A percentile compares a stretch with the other conserved stretches of the same genome.
phyloP scores from a whole-genome alignment of 1,284 basidiomycete genomes.

The Malassezia caprae region DNA sequence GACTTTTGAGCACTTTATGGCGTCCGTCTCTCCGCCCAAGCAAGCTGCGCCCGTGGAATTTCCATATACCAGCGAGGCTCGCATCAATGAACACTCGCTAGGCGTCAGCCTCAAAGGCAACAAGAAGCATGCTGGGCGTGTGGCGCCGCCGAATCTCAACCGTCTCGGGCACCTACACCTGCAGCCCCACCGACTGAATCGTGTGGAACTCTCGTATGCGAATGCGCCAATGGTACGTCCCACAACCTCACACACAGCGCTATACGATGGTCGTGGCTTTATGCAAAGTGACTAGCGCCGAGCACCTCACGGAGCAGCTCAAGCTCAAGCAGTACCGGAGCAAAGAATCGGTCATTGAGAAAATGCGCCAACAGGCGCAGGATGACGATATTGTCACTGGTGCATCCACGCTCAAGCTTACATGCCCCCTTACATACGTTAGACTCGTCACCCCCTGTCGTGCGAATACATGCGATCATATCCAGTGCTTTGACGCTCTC shows the following conservation, averaged over 20 bases:
- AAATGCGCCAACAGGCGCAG: constrained; percentile 29
- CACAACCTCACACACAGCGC: constrained; percentile 1
- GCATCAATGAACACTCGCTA: constrained; percentile 29
- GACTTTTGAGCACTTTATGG: constrained; percentile 29
- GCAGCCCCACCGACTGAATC: constrained; percentile 21
- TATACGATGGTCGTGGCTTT: constrained; percentile 28
- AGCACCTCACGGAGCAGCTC: constrained; percentile 28
- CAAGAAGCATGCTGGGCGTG: constrained; percentile 36
- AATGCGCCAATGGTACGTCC: constrained; percentile 22
- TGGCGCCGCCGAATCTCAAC: constrained; percentile 42
- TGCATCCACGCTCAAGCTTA: constrained; percentile 36
- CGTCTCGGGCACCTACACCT: constrained; percentile 25
- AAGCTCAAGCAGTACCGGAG: constrained; percentile 23
- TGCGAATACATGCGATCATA: constrained; percentile 72
- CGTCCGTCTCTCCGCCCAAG: constrained; percentile 7
- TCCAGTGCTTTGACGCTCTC: constrained; percentile 89
- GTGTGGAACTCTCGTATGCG: constrained; percentile 35
- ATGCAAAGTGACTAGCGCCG: constrained; percentile 25
- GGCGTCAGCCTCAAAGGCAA: constrained; percentile 34
- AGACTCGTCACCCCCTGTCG: constrained; percentile 76
- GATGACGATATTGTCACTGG: constrained; percentile 45
- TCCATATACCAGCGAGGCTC: constrained; percentile 34
- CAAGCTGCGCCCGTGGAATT: constrained; percentile 31
- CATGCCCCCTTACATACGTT: constrained; percentile 64
- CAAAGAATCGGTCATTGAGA: constrained; percentile 31